Percentiles rank a stretch among this genome's conserved stretches.
phyloP scores from a whole-genome alignment of 1,284 basidiomycete genomes.

The Chondrostereum purpureum region DNA sequence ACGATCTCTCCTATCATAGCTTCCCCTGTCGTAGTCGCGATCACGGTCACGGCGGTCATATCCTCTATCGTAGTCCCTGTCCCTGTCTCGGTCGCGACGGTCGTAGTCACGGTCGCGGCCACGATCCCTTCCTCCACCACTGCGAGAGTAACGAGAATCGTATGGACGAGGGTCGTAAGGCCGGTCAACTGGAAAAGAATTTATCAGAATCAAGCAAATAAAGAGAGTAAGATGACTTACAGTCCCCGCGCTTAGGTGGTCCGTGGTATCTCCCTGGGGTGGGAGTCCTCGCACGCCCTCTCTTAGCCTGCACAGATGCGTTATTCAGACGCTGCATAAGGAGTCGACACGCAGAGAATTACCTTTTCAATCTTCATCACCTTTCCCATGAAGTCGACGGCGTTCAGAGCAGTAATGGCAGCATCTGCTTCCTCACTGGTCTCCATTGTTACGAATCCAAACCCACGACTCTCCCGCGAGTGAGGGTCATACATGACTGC shows the following conservation, averaged over 20 bases:
- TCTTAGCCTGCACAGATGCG: conserved; percentile 3
- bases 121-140: conserved; percentile 42
- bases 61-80: conserved; percentile 34
- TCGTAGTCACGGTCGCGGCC: conserved; percentile 42
- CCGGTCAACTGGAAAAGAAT: not conserved
- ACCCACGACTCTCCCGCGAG: conserved; percentile 77
- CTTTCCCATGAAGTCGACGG: conserved; percentile 6
- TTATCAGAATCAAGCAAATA: not conserved
- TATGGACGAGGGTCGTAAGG: conserved; percentile 78
- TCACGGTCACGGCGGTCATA: conserved; percentile 24
- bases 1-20: conserved; percentile 18
- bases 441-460: conserved; percentile 72
- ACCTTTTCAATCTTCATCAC: conserved; percentile 7
- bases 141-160: conserved; percentile 69
- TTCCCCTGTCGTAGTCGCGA: conserved; percentile 23
- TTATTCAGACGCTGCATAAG: too few relatives aligned
- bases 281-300: conserved; percentile 8
- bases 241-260: conserved; percentile 4
- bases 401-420: conserved; percentile 9
- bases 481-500: conserved; percentile 86
- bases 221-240: not conserved
- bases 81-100: conserved; percentile 27
- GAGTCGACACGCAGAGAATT: not conserved
- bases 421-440: conserved; percentile 8
- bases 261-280: conserved; percentile 9